A percentile compares a stretch with the other conserved stretches of the same genome.
phyloP scores from a whole-genome alignment of 2,329 filamentous ascomycete species.

The Colletotrichum lindemuthianum region DNA sequence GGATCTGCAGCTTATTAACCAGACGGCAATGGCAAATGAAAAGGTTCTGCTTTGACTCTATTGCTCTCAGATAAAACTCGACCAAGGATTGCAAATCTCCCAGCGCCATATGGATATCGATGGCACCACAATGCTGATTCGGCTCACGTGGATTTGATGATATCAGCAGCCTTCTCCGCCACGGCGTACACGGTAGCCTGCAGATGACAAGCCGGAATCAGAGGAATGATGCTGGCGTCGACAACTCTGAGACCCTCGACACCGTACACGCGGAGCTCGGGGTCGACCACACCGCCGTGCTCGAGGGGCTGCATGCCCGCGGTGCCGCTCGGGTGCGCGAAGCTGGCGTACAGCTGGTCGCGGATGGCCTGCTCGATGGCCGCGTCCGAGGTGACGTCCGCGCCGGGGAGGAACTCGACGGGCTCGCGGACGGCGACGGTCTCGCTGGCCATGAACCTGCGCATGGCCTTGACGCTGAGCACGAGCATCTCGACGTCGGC shows the following conservation, averaged over 20 bases:
- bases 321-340: slow-evolving; percentile 56
- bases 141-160: slow-evolving; percentile 9
- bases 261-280: slow-evolving; percentile 44
- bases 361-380: slow-evolving; percentile 11
- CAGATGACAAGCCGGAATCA: slow-evolving; percentile 44
- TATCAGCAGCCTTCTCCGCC: slow-evolving; percentile 42
- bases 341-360: slow-evolving; percentile 5
- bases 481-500: slow-evolving; percentile 45
- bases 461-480: slow-evolving; percentile 47
- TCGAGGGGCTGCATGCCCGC: slow-evolving; percentile 57
- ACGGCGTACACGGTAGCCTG: slow-evolving; percentile 49
- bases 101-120: too few relatives aligned
- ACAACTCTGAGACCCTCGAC: slow-evolving; percentile 41
- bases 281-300: slow-evolving; percentile 46
- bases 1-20: too few relatives aligned
- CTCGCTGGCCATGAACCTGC: slow-evolving; percentile 39
- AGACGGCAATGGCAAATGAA: too few relatives aligned
- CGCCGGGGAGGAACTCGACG: slow-evolving; percentile 23
- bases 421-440: slow-evolving; percentile 6
- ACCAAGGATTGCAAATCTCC: too few relatives aligned
- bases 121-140: too few relatives aligned
- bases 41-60: too few relatives aligned
- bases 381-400: slow-evolving; percentile 18
- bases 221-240: slow-evolving; percentile 45
- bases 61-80: too few relatives aligned